Conservation (phyloP, 1,284 basidiomycete species). For the Ustilago lituana region DNA sequence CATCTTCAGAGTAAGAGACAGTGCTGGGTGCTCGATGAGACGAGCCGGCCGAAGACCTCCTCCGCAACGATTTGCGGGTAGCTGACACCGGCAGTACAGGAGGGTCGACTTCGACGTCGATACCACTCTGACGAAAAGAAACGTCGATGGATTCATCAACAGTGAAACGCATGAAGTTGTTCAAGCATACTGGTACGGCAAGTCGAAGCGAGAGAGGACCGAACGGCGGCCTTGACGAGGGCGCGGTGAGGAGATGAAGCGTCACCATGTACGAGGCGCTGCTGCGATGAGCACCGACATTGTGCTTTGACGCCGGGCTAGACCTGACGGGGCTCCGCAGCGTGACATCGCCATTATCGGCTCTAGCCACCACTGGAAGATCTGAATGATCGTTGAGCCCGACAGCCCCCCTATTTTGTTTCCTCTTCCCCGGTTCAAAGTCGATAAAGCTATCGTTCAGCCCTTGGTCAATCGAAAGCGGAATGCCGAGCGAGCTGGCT, state of each 20-base stretch:
- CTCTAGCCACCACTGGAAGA: slow-evolving; percentile 7
- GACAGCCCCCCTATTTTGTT: background rate
- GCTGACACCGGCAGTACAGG: slow-evolving; percentile 19
- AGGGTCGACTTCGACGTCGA: slow-evolving; percentile 43
- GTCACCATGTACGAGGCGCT: slow-evolving; percentile 28
- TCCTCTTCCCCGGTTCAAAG: background rate
- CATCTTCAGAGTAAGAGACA: slow-evolving; percentile 17
- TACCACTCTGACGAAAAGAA: slow-evolving; percentile 7
- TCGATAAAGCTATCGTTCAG: slow-evolving; percentile 33
- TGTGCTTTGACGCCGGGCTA: slow-evolving; percentile 16
- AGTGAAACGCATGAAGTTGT: slow-evolving; percentile 41
- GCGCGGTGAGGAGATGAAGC: slow-evolving; percentile 11
- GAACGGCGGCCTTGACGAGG: slow-evolving; percentile 17
- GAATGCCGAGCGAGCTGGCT: slow-evolving; percentile 31
- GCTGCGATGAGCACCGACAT: background rate
- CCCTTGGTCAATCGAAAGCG: slow-evolving; percentile 29
- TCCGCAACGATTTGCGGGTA: slow-evolving; percentile 1
- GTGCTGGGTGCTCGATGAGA: slow-evolving; percentile 11
- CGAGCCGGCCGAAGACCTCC: slow-evolving; percentile 5
- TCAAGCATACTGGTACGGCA: slow-evolving; percentile 29
- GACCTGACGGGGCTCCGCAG: slow-evolving; percentile 4
- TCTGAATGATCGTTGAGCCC: background rate
- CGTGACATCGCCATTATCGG: slow-evolving; percentile 11
- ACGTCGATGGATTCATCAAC: slow-evolving; percentile 35
- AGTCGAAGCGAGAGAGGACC: slow-evolving; percentile 25